Conservation (phyloP, 495 filamentous ascomycete genomes). For the Penicillium atrosanguineum region DNA sequence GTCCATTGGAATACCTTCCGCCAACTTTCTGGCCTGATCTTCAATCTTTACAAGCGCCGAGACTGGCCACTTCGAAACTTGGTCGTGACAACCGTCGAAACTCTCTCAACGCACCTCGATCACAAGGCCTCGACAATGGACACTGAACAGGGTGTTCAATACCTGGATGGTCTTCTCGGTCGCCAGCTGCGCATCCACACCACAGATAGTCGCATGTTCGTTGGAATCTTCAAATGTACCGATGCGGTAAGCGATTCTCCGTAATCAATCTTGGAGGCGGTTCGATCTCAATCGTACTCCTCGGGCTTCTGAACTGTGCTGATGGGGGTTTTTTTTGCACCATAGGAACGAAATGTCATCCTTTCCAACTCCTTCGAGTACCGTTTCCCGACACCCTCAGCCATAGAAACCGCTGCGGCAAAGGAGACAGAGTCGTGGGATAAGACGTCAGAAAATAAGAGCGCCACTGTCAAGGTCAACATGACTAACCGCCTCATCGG, state of each 20-base stretch:
- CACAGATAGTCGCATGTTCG: constrained; percentile 83
- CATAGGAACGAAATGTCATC: constrained; percentile 78
- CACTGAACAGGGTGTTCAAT: constrained; percentile 38
- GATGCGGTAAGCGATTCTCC: constrained; percentile 62
- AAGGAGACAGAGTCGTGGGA: constrained; percentile 23
- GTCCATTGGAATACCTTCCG: too few species aligned
- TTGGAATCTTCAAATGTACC: constrained; percentile 89
- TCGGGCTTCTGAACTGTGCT: not conserved
- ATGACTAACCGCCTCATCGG: constrained; percentile 86
- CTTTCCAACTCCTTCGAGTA: constrained; percentile 85
- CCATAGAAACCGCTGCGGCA: constrained; percentile 43
- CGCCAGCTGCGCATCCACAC: constrained; percentile 70
- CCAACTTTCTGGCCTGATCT: not conserved
- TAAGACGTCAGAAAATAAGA: constrained; percentile 23
- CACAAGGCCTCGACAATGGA: constrained; percentile 32
- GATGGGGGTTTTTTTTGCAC: not conserved
- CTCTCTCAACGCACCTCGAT: not conserved
- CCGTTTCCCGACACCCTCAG: constrained; percentile 60
- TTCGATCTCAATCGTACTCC: not conserved
- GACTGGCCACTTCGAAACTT: not conserved
- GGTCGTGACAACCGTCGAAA: not conserved
- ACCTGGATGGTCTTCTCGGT: constrained; percentile 47
- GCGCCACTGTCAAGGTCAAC: constrained; percentile 52
- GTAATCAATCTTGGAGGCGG: not conserved
- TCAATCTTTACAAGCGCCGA: too few species aligned